Evolutionary conservation across 1,139 yeast genomes (phyloP).

Genomic region (Candida sojae): DNA sequence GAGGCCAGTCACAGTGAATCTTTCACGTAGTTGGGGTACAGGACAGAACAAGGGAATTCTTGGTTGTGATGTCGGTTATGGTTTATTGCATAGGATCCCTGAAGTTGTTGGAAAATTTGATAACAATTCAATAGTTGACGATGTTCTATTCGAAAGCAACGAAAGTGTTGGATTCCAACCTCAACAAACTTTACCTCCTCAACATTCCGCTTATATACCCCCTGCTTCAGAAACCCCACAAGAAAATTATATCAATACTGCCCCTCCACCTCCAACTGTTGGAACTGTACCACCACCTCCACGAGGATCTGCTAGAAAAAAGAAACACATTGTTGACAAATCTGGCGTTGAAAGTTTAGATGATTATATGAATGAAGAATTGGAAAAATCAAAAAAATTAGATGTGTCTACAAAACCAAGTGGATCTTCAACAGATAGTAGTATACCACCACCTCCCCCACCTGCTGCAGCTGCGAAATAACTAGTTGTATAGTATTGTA

Average conservation of each 20-base stretch:
- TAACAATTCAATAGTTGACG: slow-evolving; percentile 32
- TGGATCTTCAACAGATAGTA: slow-evolving; percentile 6
- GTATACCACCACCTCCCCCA: slow-evolving; percentile 25
- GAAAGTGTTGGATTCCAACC: slow-evolving; percentile 18
- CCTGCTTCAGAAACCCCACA: slow-evolving; percentile 12
- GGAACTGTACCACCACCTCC: slow-evolving; percentile 18
- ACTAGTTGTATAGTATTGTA: background rate
- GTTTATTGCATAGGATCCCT: slow-evolving; percentile 82
- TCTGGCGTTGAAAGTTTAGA: slow-evolving; percentile 31
- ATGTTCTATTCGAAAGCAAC: slow-evolving; percentile 37
- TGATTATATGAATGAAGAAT: slow-evolving; percentile 49
- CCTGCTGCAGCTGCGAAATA: slow-evolving; percentile 20
- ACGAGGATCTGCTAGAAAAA: slow-evolving; percentile 26
- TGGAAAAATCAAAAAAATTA: slow-evolving; percentile 41
- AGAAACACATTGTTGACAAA: slow-evolving; percentile 30
- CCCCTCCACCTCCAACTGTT: slow-evolving; percentile 15
- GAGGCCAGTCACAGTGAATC: slow-evolving; percentile 78
- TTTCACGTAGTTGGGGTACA: slow-evolving; percentile 43
- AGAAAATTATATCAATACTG: slow-evolving; percentile 11
- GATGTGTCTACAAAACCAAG: slow-evolving; percentile 20
- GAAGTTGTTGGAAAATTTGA: slow-evolving; percentile 58
- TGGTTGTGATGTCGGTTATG: slow-evolving; percentile 96
- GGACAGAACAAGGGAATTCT: slow-evolving; percentile 71
- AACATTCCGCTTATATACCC: slow-evolving; percentile 6
- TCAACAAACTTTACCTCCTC: slow-evolving; percentile 6